Percentiles rank a stretch among this genome's conserved stretches.
These are phyloP conservation scores for Mucor racemosus DNA, from an alignment of 371 early-diverging fungal genomes.

Conservation along the genomic window DNA sequence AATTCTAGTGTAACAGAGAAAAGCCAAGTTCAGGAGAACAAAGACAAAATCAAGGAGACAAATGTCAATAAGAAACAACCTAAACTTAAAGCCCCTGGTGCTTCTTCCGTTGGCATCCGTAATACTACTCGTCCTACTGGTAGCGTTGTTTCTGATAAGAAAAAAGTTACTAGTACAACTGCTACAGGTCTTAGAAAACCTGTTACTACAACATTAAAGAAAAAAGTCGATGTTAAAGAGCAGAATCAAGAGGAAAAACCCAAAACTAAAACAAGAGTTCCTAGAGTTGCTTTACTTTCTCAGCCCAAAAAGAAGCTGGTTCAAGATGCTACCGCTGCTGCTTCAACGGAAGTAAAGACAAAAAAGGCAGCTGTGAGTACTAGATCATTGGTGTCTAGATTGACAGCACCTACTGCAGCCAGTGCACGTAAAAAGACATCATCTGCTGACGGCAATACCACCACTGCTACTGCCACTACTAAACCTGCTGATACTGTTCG, in stretches of 20 bases:
- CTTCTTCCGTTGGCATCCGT: not conserved
- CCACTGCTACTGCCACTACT: not conserved
- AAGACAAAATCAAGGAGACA: slow-evolving; percentile 13
- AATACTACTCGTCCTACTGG: not conserved
- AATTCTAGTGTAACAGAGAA: slow-evolving; percentile 9
- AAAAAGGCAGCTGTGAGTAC: slow-evolving; percentile 21
- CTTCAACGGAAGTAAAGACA: slow-evolving; percentile 19
- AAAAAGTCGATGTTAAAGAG: not conserved
- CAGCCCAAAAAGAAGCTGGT: slow-evolving; percentile 5
- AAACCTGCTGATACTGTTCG: slow-evolving; percentile 9
- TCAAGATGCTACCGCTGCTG: slow-evolving; percentile 1
- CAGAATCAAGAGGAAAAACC: not conserved
- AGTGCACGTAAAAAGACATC: slow-evolving; percentile 32
- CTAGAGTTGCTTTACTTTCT: slow-evolving; percentile 28
- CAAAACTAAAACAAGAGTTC: slow-evolving; percentile 10
- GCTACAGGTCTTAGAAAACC: slow-evolving; percentile 9
- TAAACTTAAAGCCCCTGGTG: slow-evolving; percentile 17
- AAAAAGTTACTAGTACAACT: slow-evolving; percentile 5
- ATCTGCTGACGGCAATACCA: not conserved
- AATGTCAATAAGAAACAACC: slow-evolving; percentile 7
- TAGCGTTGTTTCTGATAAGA: slow-evolving; percentile 7
- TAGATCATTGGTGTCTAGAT: slow-evolving; percentile 29
- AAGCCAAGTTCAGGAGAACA: not conserved
- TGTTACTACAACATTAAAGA: slow-evolving; percentile 10
- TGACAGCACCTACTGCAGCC: slow-evolving; percentile 31